A percentile compares a stretch with the other conserved stretches of the same genome.
These are phyloP conservation scores for Trichoderma sp. DNA, from an alignment of 2,329 filamentous ascomycete genomes.

Conservation along the genomic window DNA sequence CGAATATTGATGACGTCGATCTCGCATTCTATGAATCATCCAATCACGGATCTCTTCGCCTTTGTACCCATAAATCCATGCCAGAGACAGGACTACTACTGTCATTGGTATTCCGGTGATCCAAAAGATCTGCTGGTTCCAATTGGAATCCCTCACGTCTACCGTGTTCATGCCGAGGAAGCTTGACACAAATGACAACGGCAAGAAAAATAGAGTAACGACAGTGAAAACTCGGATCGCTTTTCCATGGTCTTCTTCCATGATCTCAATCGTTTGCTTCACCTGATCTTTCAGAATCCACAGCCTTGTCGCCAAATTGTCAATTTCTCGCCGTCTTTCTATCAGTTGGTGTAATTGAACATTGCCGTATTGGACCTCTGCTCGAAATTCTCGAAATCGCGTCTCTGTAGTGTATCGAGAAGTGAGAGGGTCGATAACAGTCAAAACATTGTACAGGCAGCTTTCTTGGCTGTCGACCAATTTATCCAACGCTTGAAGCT, in stretches of 20 bases:
- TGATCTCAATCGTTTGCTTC: constrained; percentile 29
- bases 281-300: constrained; percentile 23
- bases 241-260: constrained; percentile 35
- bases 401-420: background rate
- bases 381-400: background rate
- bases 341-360: background rate
- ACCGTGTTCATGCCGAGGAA: constrained; percentile 49
- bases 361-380: background rate
- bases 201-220: constrained; percentile 44
- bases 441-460: background rate
- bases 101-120: constrained; percentile 37
- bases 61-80: background rate
- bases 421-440: background rate
- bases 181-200: constrained; percentile 25
- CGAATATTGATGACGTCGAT: background rate
- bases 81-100: background rate
- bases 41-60: background rate
- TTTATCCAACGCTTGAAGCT: constrained; percentile 27
- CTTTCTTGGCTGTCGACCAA: background rate
- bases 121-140: constrained; percentile 45
- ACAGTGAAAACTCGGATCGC: constrained; percentile 42
- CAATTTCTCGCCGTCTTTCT: background rate
- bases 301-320: background rate
- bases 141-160: constrained; percentile 43
- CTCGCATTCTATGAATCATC: background rate